Conservation (phyloP, 306 rosid genomes). For the Quercus dentata region DNA sequence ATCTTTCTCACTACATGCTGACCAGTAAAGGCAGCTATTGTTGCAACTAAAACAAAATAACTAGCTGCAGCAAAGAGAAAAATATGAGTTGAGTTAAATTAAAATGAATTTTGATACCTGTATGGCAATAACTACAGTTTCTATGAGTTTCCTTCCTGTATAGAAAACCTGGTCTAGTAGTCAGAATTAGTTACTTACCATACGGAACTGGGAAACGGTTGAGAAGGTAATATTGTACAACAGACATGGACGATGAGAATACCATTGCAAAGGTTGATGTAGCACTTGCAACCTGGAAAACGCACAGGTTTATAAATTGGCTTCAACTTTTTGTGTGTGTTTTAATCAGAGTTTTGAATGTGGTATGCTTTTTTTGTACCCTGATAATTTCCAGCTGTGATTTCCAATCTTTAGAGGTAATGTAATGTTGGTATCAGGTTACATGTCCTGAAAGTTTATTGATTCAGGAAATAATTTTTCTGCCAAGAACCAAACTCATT, state of each 20-base stretch:
- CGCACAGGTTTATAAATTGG: not conserved
- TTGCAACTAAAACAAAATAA: conserved; percentile 58
- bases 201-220: conserved; percentile 76
- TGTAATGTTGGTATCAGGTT: not conserved
- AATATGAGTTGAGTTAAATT: not conserved
- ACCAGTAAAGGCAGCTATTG: conserved; percentile 68
- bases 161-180: not conserved
- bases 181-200: conserved; percentile 33
- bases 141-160: not conserved
- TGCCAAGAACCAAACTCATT: not conserved
- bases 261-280: conserved; percentile 75
- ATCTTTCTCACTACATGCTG: conserved; percentile 74
- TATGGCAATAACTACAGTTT: not conserved
- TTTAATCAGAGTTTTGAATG: not conserved
- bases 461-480: not conserved
- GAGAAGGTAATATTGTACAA: conserved; percentile 63
- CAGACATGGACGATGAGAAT: conserved; percentile 81
- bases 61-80: conserved; percentile 46
- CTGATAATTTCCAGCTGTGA: not conserved
- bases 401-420: not conserved
- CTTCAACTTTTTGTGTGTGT: not conserved
- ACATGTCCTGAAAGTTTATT: not conserved
- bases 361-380: not conserved
- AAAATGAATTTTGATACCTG: not conserved
- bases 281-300: conserved; percentile 73